Conservation (phyloP, 768 basidiomycete species). For the Russula sp. region DNA sequence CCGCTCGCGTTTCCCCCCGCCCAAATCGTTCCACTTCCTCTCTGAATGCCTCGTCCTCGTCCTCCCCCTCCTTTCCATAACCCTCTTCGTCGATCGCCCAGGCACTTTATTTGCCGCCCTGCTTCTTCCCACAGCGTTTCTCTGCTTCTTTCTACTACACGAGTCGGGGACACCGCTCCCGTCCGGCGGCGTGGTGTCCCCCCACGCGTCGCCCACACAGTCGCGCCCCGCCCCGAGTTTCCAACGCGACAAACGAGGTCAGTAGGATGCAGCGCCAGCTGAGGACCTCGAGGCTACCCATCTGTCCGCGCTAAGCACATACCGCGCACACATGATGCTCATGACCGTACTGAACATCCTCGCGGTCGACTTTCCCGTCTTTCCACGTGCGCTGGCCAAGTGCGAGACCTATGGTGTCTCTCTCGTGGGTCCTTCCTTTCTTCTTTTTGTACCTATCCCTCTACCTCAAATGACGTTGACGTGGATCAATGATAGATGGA, state of each 20-base stretch:
- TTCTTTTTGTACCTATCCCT: no score
- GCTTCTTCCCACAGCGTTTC: slow-evolving; percentile 36
- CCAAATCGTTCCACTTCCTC: slow-evolving; percentile 43
- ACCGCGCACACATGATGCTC: slow-evolving; percentile 92
- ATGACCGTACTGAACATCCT: slow-evolving; percentile 88
- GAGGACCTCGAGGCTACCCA: slow-evolving; percentile 29
- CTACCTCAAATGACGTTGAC: no score
- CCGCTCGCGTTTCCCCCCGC: slow-evolving; percentile 41
- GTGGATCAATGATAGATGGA: no score
- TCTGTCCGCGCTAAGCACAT: slow-evolving; percentile 76
- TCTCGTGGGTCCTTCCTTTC: no score
- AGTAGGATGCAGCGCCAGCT: neutral
- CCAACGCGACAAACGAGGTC: neutral
- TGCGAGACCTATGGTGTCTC: no score
- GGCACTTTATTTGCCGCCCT: slow-evolving; percentile 45
- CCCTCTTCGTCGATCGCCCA: slow-evolving; percentile 60
- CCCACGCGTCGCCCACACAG: slow-evolving; percentile 23
- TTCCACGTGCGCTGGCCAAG: slow-evolving; percentile 83
- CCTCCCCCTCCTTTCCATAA: slow-evolving; percentile 73
- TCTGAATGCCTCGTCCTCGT: slow-evolving; percentile 60
- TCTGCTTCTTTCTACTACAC: slow-evolving; percentile 41
- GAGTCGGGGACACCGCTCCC: slow-evolving; percentile 48
- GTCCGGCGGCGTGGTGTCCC: slow-evolving; percentile 33
- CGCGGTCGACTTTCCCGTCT: slow-evolving; percentile 92
- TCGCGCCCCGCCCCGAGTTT: slow-evolving; percentile 4